These are phyloP conservation scores for Yamadazyma nakazawae DNA, from an alignment of 805 yeast species.

Conservation along the genomic window DNA sequence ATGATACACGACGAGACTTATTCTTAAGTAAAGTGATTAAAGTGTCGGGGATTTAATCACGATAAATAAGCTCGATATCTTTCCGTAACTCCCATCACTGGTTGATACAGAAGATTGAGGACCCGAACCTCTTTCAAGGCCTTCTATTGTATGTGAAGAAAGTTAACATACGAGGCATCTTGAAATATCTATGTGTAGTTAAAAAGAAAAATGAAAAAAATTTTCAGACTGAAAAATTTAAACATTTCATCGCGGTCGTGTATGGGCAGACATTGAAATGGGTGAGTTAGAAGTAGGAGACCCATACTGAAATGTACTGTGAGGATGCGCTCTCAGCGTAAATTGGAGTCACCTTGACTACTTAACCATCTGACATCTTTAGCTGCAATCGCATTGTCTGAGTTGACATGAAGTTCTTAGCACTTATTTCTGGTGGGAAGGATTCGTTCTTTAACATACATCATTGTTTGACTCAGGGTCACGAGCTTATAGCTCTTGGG, in stretches of 20 bases:
- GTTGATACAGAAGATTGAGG: slow-evolving; percentile 40
- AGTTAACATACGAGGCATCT: slow-evolving; percentile 63
- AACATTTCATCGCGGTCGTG: slow-evolving; percentile 1
- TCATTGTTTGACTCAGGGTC: slow-evolving; percentile 84
- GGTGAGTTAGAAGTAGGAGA: background rate
- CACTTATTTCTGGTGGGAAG: slow-evolving; percentile 91
- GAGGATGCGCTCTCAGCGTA: background rate
- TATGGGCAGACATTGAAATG: background rate
- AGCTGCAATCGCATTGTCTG: background rate
- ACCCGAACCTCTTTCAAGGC: slow-evolving; percentile 61
- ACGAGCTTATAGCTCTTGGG: slow-evolving; percentile 80
- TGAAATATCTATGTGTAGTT: slow-evolving; percentile 16
- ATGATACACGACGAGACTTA: slow-evolving; percentile 13
- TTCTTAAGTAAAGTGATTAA: slow-evolving; percentile 48
- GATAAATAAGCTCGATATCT: slow-evolving; percentile 19
- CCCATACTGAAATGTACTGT: slow-evolving; percentile 1
- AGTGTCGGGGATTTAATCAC: slow-evolving; percentile 88
- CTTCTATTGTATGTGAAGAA: background rate
- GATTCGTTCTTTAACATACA: slow-evolving; percentile 89
- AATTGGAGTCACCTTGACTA: background rate
- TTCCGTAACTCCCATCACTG: background rate
- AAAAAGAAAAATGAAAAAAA: slow-evolving; percentile 13
- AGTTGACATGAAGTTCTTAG: slow-evolving; percentile 77
- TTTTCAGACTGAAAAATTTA: slow-evolving; percentile 10
- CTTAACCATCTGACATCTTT: background rate